A percentile compares a stretch with the other conserved stretches of the same genome.
Evolutionary conservation across 225 moss, liverwort and hornwort genomes (phyloP).

Genomic region (Climacium dendroides): DNA sequence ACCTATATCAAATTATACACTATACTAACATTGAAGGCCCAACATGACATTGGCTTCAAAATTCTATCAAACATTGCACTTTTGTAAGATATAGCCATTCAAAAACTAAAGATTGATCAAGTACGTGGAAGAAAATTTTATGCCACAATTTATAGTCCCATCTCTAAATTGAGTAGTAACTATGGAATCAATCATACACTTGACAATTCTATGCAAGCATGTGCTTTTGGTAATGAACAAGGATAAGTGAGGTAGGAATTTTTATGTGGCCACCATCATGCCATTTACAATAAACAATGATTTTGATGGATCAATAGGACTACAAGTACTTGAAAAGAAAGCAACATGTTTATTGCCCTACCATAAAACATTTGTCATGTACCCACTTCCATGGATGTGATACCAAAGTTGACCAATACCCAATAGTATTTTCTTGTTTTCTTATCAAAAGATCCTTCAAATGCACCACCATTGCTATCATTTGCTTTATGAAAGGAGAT

Average conservation of each 20-base stretch:
- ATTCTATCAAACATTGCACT: not conserved
- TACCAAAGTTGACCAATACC: not conserved
- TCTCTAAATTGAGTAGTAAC: not conserved
- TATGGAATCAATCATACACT: not conserved
- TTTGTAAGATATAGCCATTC: not conserved
- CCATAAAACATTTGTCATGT: accelerated
- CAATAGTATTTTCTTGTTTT: accelerated
- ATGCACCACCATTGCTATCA: not conserved
- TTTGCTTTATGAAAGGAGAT: not conserved
- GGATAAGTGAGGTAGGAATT: accelerated
- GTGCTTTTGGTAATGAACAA: not conserved
- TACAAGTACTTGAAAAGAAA: not conserved
- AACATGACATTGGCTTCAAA: not conserved
- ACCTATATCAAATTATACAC: not conserved
- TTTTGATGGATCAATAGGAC: not conserved
- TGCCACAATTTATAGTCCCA: not conserved
- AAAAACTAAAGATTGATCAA: not conserved
- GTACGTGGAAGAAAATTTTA: not conserved
- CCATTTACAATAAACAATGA: not conserved
- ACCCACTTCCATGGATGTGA: accelerated
- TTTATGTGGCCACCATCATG: accelerated
- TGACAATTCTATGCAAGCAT: accelerated
- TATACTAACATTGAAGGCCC: not conserved
- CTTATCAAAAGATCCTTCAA: not conserved
- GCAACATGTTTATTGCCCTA: accelerated